Conservation (phyloP, 202 grass and related monocot species). For the Alloteropsis angusta region DNA sequence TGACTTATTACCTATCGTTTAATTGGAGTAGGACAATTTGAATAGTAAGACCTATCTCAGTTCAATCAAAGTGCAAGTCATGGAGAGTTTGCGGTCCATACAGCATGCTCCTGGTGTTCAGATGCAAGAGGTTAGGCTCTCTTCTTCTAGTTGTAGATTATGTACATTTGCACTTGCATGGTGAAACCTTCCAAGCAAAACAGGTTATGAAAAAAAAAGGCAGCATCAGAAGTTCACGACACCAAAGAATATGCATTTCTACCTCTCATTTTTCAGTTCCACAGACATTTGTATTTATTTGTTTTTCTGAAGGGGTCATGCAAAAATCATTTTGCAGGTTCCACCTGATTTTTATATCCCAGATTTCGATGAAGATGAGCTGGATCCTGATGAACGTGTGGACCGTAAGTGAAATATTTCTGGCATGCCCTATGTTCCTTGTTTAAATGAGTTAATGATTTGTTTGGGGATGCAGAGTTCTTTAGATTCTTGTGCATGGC, state of each 20-base stretch:
- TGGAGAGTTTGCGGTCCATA: conserved; percentile 86
- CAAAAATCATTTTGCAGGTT: conserved; percentile 55
- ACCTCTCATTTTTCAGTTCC: not conserved
- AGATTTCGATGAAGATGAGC: conserved; percentile 86
- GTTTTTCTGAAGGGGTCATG: not conserved
- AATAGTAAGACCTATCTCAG: conserved; percentile 96
- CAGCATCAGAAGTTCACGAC: not conserved
- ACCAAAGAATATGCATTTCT: not conserved
- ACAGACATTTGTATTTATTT: not conserved
- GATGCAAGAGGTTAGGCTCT: conserved; percentile 84
- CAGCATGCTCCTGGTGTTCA: conserved; percentile 95
- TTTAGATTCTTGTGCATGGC: not conserved
- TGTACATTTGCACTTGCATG: not conserved
- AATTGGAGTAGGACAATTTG: conserved; percentile 65
- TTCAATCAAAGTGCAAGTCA: conserved; percentile 87
- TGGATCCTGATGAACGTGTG: conserved; percentile 84
- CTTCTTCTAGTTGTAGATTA: not conserved
- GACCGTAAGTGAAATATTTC: conserved; percentile 69
- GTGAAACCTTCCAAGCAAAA: not conserved
- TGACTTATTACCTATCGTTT: conserved; percentile 28
- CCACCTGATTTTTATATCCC: conserved; percentile 94
- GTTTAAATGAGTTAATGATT: not conserved
- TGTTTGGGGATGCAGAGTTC: not conserved
- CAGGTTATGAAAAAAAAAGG: not conserved
- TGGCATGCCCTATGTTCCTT: not conserved